phyloP scores from a whole-genome alignment of 2,329 filamentous ascomycete genomes.

The Furcasterigmium sp. region DNA sequence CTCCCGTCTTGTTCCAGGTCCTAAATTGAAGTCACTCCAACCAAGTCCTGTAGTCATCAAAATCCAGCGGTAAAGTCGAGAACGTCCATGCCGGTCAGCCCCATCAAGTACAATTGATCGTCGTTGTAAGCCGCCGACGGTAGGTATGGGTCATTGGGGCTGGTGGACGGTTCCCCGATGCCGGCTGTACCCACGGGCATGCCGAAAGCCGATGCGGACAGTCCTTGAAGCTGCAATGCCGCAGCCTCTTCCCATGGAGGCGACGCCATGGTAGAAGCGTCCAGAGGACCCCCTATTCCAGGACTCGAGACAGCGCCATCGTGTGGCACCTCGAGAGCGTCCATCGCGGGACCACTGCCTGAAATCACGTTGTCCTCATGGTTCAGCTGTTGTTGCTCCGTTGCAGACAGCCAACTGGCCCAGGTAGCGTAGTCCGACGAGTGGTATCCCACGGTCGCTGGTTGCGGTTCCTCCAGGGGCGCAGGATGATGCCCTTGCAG shows the following conservation, averaged over 20 bases:
- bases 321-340: too few relatives aligned
- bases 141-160: constrained; percentile 5
- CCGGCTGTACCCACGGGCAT: background rate
- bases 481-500: constrained; percentile 1
- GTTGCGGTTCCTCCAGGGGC: background rate
- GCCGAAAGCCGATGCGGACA: background rate
- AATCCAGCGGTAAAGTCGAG: constrained; percentile 15
- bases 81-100: constrained; percentile 16
- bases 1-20: background rate
- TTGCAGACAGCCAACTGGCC: constrained; percentile 14
- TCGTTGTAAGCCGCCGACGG: constrained; percentile 11
- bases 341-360: too few relatives aligned
- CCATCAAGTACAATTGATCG: constrained; percentile 18
- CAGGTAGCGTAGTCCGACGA: constrained; percentile 13
- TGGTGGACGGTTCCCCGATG: background rate
- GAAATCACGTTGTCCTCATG: too few relatives aligned
- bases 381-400: background rate
- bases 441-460: background rate
- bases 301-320: too few relatives aligned
- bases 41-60: background rate
- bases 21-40: background rate
- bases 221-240: constrained; percentile 2
- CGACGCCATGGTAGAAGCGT: background rate
- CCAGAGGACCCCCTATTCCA: too few relatives aligned
- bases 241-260: constrained; percentile 4